Conservation (phyloP, 2,329 filamentous ascomycete genomes). For the Elsinoe ampelina region DNA sequence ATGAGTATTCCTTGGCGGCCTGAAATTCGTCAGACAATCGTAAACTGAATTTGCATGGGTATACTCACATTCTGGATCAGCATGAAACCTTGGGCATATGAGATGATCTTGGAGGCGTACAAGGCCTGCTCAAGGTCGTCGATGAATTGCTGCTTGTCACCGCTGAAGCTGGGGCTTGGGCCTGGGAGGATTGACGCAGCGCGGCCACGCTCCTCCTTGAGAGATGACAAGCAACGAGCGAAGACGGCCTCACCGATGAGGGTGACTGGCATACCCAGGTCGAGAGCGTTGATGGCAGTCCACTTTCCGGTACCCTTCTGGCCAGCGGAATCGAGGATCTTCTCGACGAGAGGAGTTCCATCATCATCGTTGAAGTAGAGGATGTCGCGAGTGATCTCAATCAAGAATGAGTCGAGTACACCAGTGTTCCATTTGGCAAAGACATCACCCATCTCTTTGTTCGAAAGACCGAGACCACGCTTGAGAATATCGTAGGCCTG, state of each 20-base stretch:
- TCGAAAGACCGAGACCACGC: slow-evolving; percentile 78
- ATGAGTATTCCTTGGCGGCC: slow-evolving; percentile 90
- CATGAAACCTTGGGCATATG: slow-evolving; percentile 99
- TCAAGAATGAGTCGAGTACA: slow-evolving; percentile 96
- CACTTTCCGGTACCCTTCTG: slow-evolving; percentile 99
- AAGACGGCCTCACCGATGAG: slow-evolving; percentile 97
- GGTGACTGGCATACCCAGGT: slow-evolving; percentile 97
- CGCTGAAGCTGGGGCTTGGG: slow-evolving; percentile 70
- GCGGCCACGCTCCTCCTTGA: slow-evolving; percentile 85
- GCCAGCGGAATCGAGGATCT: slow-evolving; percentile 96
- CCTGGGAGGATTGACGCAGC: slow-evolving; percentile 72
- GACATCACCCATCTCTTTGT: slow-evolving; percentile 94
- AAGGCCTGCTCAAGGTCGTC: slow-evolving; percentile 97
- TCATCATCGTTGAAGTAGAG: slow-evolving; percentile 98
- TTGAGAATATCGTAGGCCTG: slow-evolving; percentile 99
- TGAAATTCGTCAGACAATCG: slow-evolving; percentile 31
- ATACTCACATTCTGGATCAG: slow-evolving; percentile 85
- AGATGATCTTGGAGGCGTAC: slow-evolving; percentile 99
- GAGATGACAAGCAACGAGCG: slow-evolving; percentile 81
- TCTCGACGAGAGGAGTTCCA: slow-evolving; percentile 83
- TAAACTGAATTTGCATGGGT: slow-evolving; percentile 4
- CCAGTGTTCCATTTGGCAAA: slow-evolving; percentile 97
- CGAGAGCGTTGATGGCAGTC: slow-evolving; percentile 98
- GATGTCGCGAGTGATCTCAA: slow-evolving; percentile 98
- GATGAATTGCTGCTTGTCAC: slow-evolving; percentile 87